Base-by-base conservation (phyloP, 257 asterid species). In the Solanum ossicruentum region DNA sequence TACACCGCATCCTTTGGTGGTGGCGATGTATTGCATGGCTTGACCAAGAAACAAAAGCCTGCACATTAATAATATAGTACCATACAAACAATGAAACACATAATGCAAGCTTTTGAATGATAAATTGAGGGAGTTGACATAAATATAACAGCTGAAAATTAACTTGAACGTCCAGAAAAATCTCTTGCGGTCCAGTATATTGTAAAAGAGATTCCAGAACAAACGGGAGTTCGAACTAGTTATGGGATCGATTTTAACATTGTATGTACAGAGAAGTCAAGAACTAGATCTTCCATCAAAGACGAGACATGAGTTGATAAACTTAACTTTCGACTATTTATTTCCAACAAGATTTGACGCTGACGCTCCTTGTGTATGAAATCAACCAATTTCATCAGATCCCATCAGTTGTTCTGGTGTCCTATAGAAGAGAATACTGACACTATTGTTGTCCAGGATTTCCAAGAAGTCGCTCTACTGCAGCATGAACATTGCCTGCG, bases 401-500 rank as follows among this genome's bases (percentile, higher is more conserved):
- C 66, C 86, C 58, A 78, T 69, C 71, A 77, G 70, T 71, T 41
- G 72, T 41, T 49, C 81, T 80, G 84, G 26, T 49, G 85, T 73
- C 78, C 66, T 83, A 80, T 55, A 36, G 55, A 80, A 69, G 84
- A 82, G 66, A 60, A 80, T 58, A 54, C 45, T 60, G 41, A 49
- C 60, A 36, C 61, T 89, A 90, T 60, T 65, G 12, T 85, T 85
- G 89, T 81, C 89, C 90, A 4, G 81, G 51, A 84, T 88, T 89
- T 82, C 90, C 92, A 39, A 90, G 82, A 72, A 90, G 92, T 39
- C 89, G 91, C 79, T 90, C 93, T 75, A 90, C 93, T 1, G 93
- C 93, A 61, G 93, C 93, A 87, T 90, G 89, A 57, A 90, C 92
- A 79, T 91, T 91, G 58, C 93, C 93, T 26, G 90, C 85, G 57